Evolutionary conservation across 2,329 filamentous ascomycete species (phyloP), one percentile per base, ranked within the genome.

Genomic region (Xylaria sp.): DNA sequence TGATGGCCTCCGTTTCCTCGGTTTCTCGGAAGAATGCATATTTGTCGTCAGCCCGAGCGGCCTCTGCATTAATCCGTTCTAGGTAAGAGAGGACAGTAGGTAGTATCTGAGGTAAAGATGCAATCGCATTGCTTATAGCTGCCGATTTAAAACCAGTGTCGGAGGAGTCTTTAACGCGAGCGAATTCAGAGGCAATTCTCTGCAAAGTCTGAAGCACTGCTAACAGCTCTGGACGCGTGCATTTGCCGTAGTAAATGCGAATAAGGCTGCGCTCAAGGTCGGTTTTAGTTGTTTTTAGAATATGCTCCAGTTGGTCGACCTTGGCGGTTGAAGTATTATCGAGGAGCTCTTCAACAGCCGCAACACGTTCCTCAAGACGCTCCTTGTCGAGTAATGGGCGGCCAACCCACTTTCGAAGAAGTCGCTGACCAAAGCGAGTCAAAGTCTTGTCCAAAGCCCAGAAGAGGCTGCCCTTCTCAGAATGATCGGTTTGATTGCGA

Each of bases 211-310:
- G 94, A 1, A 99, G 84, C 4, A 97, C 91, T 0, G 88, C 89
- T 1, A 98, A 85, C 3, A 99, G 88, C 79, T 99, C 96, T 0
- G 94, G 92, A 0, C 96, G 90, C 0, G 93, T 92, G 79, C 94
- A 98, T 82, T 97, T 98, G 59, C 94, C 94, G 80, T 99, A 99
- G 83, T 98, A 99, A 68, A 99, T 97, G 53, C 96, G 89, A 75
- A 98, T 94, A 54, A 99, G 84, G 69, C 93, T 96, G 74, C 96
- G 94, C 81, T 99, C 96, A 5, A 99, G 88, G 77, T 99, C 96
- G 5, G 88, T 90, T 77, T 87, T 93, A 69, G 91, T 90, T 68
- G 86, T 91, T 29, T 85, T 84, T 1, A 99, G 85, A 10, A 98
- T 82, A 23, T 84, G 86, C 71, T 90, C 91, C 1, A 98, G 81